Evolutionary conservation across 345 rosid species (phyloP), one percentile per base, ranked within the genome.

Genomic region (Gossypium thurberi): DNA sequence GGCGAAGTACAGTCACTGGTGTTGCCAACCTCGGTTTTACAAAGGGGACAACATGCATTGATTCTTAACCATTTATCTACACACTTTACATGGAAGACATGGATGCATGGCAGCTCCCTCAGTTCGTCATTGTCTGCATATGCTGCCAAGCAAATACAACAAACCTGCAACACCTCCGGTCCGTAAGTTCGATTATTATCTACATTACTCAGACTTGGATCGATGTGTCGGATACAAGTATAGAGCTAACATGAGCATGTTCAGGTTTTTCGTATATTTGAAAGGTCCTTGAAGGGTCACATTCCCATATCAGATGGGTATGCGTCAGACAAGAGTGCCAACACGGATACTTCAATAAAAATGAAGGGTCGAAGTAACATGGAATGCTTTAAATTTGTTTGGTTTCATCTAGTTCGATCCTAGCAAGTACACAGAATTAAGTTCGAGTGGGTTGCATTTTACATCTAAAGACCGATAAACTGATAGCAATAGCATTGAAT

Each of bases 61-160:
- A 91, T 87, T 69, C 86, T 89, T 26, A 91, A 75, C 97, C 94
- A 91, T 75, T 86, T 91, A 78, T 89, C 94, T 58, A 91, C 87
- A 65, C 97, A 91, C 25, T 77, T 86, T 2, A 86, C 87, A 55
- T 87, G 92, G 81, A 91, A 86, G 10, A 89, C 84, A 70, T 91
- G 97, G 53, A 14, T 43, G 76, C 97, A 89, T 2, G 87, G 84
- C 69, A 91, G 74, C 80, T 89, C 97, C 80, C 88, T 84, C 62
- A 89, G 83, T 69, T 86, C 83, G n/a, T 89, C 92, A 12, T 84
- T 65, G 4, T 91, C 90, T 26, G 75, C 89, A 75, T 87, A 91
- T 72, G 79, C 81, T 1, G 86, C 77, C 84, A 91, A 78, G 81
- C 97, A 91, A 62, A 89, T 91, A 59, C 94, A 91, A 75, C 97